A percentile compares a stretch with the other conserved stretches of the same genome.
These are phyloP conservation scores for Tuber aestivum DNA, from an alignment of 495 filamentous ascomycete species.

Conservation along the genomic window DNA sequence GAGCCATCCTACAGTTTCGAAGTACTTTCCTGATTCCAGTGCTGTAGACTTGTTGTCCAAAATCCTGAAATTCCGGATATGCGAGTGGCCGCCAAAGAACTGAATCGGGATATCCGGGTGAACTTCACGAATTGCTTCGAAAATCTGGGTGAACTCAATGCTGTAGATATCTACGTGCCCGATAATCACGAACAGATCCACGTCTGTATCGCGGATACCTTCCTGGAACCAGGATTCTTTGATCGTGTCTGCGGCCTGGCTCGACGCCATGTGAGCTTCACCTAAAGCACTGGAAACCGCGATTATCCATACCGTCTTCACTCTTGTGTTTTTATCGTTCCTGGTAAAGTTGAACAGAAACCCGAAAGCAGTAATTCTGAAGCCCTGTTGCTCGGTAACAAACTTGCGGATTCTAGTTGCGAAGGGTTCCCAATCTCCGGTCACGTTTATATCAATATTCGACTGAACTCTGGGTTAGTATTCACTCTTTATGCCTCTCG, in stretches of 20 bases:
- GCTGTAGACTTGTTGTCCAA: slow-evolving; percentile 78
- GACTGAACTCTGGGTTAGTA: slow-evolving; percentile 63
- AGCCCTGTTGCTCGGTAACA: slow-evolving; percentile 75
- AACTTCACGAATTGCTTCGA: slow-evolving; percentile 66
- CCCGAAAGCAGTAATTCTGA: slow-evolving; percentile 80
- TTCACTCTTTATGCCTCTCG: neutral
- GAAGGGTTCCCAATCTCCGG: slow-evolving; percentile 64
- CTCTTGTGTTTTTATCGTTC: slow-evolving; percentile 81
- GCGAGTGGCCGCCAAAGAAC: slow-evolving; percentile 88
- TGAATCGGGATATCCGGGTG: slow-evolving; percentile 79
- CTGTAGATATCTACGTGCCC: slow-evolving; percentile 79
- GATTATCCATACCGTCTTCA: slow-evolving; percentile 50
- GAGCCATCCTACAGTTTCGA: slow-evolving; percentile 97
- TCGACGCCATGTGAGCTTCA: slow-evolving; percentile 8
- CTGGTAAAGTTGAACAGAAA: slow-evolving; percentile 90
- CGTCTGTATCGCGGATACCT: slow-evolving; percentile 67
- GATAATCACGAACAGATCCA: slow-evolving; percentile 81
- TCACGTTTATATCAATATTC: slow-evolving; percentile 81
- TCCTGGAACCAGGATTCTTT: slow-evolving; percentile 84
- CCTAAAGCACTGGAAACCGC: neutral
- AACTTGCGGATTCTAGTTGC: slow-evolving; percentile 81
- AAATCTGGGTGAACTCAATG: slow-evolving; percentile 69
- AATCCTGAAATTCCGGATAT: slow-evolving; percentile 76
- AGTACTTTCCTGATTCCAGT: slow-evolving; percentile 86
- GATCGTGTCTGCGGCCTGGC: slow-evolving; percentile 63